Conservation (phyloP, 352 stramenopile genomes). For the Phytophthora nicotianae region DNA sequence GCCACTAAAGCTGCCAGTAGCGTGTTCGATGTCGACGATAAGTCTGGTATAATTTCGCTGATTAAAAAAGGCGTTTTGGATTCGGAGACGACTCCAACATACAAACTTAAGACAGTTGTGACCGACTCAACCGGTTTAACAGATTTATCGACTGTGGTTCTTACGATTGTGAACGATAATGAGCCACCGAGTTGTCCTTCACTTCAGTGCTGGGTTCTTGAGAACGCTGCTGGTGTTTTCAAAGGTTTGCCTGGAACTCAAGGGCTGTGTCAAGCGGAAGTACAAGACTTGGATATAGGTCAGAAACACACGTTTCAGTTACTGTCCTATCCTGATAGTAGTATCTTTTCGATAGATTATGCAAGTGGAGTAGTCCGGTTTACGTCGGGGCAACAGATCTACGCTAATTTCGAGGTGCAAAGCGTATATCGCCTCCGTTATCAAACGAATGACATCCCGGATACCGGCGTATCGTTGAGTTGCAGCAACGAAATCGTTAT, state of each 20-base stretch:
- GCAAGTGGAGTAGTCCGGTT: slow-evolving; percentile 43
- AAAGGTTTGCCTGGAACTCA: slow-evolving; percentile 38
- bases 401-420: slow-evolving; percentile 52
- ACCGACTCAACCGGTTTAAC: slow-evolving; percentile 33
- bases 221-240: slow-evolving; percentile 48
- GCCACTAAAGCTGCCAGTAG: slow-evolving; percentile 2
- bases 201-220: slow-evolving; percentile 62
- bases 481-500: slow-evolving; percentile 53
- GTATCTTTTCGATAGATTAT: slow-evolving; percentile 32
- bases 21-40: slow-evolving; percentile 21
- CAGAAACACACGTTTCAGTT: slow-evolving; percentile 60
- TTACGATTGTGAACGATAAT: slow-evolving; percentile 57
- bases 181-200: slow-evolving; percentile 46
- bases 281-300: slow-evolving; percentile 43
- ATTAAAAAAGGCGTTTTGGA: slow-evolving; percentile 18
- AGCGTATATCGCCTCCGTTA: slow-evolving; percentile 52
- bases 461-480: slow-evolving; percentile 35
- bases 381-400: slow-evolving; percentile 16
- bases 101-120: slow-evolving; percentile 13
- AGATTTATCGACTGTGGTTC: slow-evolving; percentile 14
- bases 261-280: slow-evolving; percentile 41
- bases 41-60: slow-evolving; percentile 23
- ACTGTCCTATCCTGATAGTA: slow-evolving; percentile 31
- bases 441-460: slow-evolving; percentile 51
- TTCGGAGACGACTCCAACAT: slow-evolving; percentile 6